Conservation (phyloP, 306 rosid species). For the Fragaria nilgerrensis region DNA sequence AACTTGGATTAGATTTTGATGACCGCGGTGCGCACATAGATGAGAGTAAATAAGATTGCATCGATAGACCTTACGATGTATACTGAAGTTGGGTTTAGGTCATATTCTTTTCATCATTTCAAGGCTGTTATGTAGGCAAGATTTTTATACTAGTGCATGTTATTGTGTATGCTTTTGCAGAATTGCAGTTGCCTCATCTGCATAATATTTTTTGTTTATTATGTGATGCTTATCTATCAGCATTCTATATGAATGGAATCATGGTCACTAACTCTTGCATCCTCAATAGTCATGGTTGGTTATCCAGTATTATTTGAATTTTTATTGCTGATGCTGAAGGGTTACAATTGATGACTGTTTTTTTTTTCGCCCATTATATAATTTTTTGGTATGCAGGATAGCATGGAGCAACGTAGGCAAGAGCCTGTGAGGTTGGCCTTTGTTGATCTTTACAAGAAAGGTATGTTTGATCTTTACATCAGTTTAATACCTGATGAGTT, state of each 20-base stretch:
- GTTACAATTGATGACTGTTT: slow-evolving; percentile 10
- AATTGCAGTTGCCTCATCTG: slow-evolving; percentile 2
- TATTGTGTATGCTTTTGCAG: slow-evolving; percentile 9
- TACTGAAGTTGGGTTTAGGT: too few species aligned
- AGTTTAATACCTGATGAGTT: too few species aligned
- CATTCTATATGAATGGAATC: not conserved
- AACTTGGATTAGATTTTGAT: too few species aligned
- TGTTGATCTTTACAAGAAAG: too few species aligned
- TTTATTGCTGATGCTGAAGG: not conserved
- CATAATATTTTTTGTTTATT: not conserved
- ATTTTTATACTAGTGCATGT: slow-evolving; percentile 10
- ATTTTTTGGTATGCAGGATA: slow-evolving; percentile 58
- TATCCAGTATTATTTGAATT: not conserved
- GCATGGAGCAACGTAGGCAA: slow-evolving; percentile 89
- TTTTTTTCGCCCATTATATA: slow-evolving; percentile 14
- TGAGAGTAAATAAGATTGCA: too few species aligned
- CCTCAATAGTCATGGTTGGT: not conserved
- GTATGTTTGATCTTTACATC: too few species aligned
- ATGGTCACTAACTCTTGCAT: not conserved
- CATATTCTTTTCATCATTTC: too few species aligned
- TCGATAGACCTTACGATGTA: too few species aligned
- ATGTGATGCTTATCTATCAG: not conserved
- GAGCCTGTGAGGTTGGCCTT: slow-evolving; percentile 45
- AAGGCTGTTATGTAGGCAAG: slow-evolving; percentile 85
- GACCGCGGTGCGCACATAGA: too few species aligned